Base-by-base conservation (phyloP, 345 rosid genomes). In the Cochlearia excelsa region DNA sequence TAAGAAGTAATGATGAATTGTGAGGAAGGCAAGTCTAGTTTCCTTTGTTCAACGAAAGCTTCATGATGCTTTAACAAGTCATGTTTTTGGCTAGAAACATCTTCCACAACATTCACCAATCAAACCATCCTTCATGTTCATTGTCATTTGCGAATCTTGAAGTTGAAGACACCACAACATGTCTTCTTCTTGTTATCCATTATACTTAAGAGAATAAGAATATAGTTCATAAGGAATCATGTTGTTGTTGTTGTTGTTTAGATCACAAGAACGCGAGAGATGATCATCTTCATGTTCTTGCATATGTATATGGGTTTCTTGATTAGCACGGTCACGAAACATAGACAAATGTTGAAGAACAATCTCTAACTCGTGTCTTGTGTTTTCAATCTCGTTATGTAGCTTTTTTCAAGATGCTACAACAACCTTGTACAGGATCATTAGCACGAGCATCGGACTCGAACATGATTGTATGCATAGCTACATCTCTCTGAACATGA, bases 401-500 rank as follows among this genome's bases (percentile, higher is more conserved):
- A 87, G 94, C 23, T 85, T 80, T 16, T 75, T 72, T 3, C 23
- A 89, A 72, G 52, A 93, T 82, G 6, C 84, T 48, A 65, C 59
- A 84, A 56, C 99, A 93, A 0, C 99, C 99, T 0, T 84, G 84
- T 1, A 93, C 79, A 0, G 97, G 99, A 46, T 93, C 99, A n/a
- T 45, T 77, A 4, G 97, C 97, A 0, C 99, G 85, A 1, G 80
- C 92, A 38, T 93, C 95, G 0, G 99, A 85, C 54, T 93, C 94
- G 73, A 77, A 82, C 30, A 93, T 82, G 55, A 93, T 90, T 47
- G 96, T 79, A 4, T 78, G 78, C 96, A 93, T 89, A 26, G 99
- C 96, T 1, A 83, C 82, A 67, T 85, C 94, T 56, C 81, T 68
- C 38, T 89, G 63, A 1, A 79, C 75, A 6, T 81, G 90, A 40